Conservation (phyloP, 345 rosid species). For the Durio zibethinus region DNA sequence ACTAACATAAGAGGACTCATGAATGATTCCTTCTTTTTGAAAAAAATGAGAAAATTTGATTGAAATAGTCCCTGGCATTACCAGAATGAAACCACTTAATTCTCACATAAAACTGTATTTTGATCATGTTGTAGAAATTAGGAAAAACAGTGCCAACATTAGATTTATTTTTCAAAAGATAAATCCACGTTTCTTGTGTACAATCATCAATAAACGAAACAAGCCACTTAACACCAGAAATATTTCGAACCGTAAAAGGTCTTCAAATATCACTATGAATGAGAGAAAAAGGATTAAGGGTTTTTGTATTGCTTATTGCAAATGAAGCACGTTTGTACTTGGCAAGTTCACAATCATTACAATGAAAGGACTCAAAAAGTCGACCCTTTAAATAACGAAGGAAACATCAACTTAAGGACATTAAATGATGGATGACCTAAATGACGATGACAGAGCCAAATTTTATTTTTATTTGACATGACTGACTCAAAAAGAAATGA, state of each 20-base stretch:
- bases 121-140: background rate
- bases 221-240: background rate
- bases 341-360: background rate
- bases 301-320: background rate
- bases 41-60: background rate
- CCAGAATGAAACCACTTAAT: background rate
- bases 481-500: background rate
- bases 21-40: background rate
- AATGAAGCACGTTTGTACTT: background rate
- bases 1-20: background rate
- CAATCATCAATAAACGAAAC: background rate
- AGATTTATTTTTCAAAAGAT: background rate
- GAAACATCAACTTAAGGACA: background rate
- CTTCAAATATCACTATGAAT: background rate
- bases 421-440: background rate
- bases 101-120: background rate
- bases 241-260: background rate
- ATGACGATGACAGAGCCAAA: background rate
- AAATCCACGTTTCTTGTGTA: background rate
- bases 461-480: background rate
- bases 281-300: background rate
- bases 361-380: background rate
- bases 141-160: background rate
- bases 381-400: background rate
- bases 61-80: background rate